These are phyloP conservation scores for Entomortierella lignicola DNA, from an alignment of 192 early-diverging fungal species.

Conservation along the genomic window DNA sequence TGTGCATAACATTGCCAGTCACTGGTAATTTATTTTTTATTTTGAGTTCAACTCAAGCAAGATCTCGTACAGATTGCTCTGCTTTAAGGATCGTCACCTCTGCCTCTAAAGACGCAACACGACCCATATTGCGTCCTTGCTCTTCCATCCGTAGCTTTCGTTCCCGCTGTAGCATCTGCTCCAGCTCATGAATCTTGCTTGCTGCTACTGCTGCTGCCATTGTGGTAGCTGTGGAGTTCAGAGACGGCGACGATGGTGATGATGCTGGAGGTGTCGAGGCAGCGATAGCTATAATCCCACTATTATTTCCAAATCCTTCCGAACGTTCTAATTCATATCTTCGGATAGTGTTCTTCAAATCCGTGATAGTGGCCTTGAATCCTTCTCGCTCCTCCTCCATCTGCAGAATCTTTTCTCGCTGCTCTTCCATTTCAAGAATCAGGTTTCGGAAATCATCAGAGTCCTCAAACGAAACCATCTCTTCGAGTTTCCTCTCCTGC, in stretches of 20 bases:
- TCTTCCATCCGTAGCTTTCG: constrained; percentile 26
- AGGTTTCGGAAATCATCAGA: constrained; percentile 33
- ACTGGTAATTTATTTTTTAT: no score
- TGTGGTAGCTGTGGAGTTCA: neutral
- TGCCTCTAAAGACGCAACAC: constrained; percentile 49
- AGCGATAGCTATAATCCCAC: neutral
- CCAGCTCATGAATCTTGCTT: constrained; percentile 27
- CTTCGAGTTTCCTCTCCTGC: constrained; percentile 59
- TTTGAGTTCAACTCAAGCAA: no score
- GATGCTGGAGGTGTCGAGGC: neutral
- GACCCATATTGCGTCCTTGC: constrained; percentile 16
- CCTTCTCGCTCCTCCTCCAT: constrained; percentile 49
- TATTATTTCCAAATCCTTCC: neutral
- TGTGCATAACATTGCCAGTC: no score
- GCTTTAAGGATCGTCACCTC: constrained; percentile 54
- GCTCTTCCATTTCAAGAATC: constrained; percentile 36
- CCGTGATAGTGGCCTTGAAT: constrained; percentile 14
- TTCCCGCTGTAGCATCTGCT: constrained; percentile 21
- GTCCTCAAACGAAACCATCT: constrained; percentile 41
- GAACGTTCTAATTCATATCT: constrained; percentile 7
- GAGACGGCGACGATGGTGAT: neutral
- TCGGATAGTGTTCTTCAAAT: constrained; percentile 21
- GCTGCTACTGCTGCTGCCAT: constrained; percentile 1
- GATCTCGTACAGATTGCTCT: constrained; percentile 36
- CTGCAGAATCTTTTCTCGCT: constrained; percentile 28